Evolutionary conservation across 2,329 filamentous ascomycete species (phyloP).

Genomic region (Cytospora paraplurivora): DNA sequence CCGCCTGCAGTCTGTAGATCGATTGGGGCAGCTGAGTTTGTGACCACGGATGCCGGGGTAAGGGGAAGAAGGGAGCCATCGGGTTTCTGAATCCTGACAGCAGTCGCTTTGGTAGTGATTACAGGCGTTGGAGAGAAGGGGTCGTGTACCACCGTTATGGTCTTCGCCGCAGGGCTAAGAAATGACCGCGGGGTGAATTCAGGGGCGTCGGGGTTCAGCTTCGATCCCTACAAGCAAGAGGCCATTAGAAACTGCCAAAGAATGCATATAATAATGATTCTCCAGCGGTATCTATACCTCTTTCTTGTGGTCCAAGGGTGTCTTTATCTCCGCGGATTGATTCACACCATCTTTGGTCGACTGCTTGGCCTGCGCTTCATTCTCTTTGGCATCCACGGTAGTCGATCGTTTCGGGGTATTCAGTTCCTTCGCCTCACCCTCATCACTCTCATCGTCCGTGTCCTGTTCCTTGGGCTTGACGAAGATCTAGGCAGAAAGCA

Average conservation of each 20-base stretch:
- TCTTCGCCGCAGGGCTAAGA: conserved; percentile 31
- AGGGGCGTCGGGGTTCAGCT: conserved; percentile 57
- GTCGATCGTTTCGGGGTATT: conserved; percentile 43
- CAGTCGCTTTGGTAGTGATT: conserved; percentile 2
- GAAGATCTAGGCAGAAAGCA: conserved; percentile 40
- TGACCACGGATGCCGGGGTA: conserved; percentile 3
- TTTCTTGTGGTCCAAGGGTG: conserved; percentile 45
- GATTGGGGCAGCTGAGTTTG: conserved; percentile 17
- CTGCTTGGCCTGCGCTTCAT: conserved; percentile 39
- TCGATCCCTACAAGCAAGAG: conserved; percentile 49
- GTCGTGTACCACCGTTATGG: conserved; percentile 27
- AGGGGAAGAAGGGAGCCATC: neutral
- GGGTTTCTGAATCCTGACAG: neutral
- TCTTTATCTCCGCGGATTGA: conserved; percentile 34
- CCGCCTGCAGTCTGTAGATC: neutral
- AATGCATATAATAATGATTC: conserved; percentile 41
- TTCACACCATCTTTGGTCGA: conserved; percentile 33
- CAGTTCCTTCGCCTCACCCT: conserved; percentile 31
- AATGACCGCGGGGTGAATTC: conserved; percentile 54
- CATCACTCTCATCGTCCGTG: conserved; percentile 32
- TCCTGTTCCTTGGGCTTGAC: conserved; percentile 50
- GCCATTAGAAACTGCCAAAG: conserved; percentile 48
- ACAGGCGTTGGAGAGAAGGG: conserved; percentile 24
- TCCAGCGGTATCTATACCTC: conserved; percentile 51
- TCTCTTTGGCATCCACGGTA: conserved; percentile 40